Conservation (phyloP, 371 early-diverging fungal species). For the Mucor mucedo region DNA sequence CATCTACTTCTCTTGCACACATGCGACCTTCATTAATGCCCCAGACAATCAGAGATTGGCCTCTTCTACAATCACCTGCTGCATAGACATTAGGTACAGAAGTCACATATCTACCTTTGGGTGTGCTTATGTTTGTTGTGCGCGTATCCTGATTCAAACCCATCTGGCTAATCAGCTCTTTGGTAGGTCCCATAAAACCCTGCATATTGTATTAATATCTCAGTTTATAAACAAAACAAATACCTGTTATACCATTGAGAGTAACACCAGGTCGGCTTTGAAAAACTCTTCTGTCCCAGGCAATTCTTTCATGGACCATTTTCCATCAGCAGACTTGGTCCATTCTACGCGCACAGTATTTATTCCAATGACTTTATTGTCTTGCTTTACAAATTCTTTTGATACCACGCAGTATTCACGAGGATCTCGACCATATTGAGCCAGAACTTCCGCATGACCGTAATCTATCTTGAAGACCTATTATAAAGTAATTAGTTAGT, state of each 20-base stretch:
- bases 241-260: conserved; percentile 75
- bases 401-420: conserved; percentile 91
- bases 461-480: conserved; percentile 91
- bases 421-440: conserved; percentile 89
- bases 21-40: conserved; percentile 97
- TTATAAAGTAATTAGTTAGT: not conserved
- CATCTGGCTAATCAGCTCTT: conserved; percentile 79
- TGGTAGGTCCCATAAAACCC: conserved; percentile 96
- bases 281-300: conserved; percentile 82
- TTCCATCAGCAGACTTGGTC: conserved; percentile 77
- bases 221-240: not conserved
- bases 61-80: conserved; percentile 97
- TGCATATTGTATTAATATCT: not conserved
- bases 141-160: conserved; percentile 74
- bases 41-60: conserved; percentile 95
- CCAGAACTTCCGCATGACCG: conserved; percentile 90
- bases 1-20: conserved; percentile 91
- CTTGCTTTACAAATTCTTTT: conserved; percentile 90
- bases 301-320: conserved; percentile 89
- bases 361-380: conserved; percentile 84
- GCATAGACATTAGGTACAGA: conserved; percentile 85
- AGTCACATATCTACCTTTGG: conserved; percentile 77
- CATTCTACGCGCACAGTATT: conserved; percentile 94
- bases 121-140: conserved; percentile 76
- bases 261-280: conserved; percentile 86